These are phyloP conservation scores for Phyllosticta capitalensis DNA, from an alignment of 2,329 filamentous ascomycete genomes.

Conservation along the genomic window DNA sequence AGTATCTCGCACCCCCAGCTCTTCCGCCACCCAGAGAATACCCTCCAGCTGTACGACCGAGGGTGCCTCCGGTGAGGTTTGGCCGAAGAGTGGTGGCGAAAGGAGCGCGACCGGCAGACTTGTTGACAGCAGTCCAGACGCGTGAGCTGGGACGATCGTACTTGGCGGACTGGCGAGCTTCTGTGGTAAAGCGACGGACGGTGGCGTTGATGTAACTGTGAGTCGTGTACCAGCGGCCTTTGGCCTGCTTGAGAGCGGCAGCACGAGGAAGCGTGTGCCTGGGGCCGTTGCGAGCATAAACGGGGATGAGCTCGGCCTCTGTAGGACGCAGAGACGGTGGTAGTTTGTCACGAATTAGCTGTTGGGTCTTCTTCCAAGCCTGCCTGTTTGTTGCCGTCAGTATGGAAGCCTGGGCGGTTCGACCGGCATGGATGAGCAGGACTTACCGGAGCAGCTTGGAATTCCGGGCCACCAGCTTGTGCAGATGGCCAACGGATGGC, in stretches of 20 bases:
- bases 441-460: constrained; percentile 33
- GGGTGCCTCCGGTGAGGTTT: constrained; percentile 78
- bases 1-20: constrained; percentile 67
- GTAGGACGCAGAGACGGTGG: constrained; percentile 33
- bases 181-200: constrained; percentile 45
- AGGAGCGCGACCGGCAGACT: constrained; percentile 65
- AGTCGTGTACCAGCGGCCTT: constrained; percentile 55
- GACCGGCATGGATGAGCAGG: neutral
- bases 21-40: constrained; percentile 67
- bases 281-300: constrained; percentile 47
- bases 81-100: constrained; percentile 85
- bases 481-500: constrained; percentile 28
- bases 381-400: constrained; percentile 24
- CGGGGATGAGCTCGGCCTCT: constrained; percentile 46
- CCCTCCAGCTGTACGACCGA: constrained; percentile 81
- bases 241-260: constrained; percentile 54
- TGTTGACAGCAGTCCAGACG: constrained; percentile 46
- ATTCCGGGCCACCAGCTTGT: constrained; percentile 32
- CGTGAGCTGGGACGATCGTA: constrained; percentile 45
- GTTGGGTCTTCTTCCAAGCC: constrained; percentile 39
- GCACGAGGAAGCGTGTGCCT: constrained; percentile 52
- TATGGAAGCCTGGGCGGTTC: neutral
- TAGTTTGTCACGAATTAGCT: constrained; percentile 36
- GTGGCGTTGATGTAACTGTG: constrained; percentile 35
- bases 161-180: constrained; percentile 31